Evolutionary conservation across 768 basidiomycete genomes (phyloP).

Genomic region (Mycena vulgaris): DNA sequence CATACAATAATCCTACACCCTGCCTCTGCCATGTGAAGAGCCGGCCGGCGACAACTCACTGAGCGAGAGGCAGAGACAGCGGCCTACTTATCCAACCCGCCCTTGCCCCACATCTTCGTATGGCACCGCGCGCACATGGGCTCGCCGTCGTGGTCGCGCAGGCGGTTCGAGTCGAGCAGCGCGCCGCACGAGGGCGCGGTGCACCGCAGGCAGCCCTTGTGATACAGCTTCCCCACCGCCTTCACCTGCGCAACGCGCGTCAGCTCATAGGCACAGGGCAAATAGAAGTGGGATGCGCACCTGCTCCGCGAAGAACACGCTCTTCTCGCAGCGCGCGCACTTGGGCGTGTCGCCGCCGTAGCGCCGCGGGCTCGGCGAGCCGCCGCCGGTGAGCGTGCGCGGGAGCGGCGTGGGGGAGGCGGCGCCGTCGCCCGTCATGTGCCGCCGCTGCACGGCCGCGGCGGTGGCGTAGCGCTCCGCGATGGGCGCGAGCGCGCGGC

Average conservation of each 20-base stretch:
- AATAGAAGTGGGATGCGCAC: background rate
- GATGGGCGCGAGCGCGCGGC: constrained; percentile 28
- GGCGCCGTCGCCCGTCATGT: constrained; percentile 41
- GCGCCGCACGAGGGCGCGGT: constrained; percentile 80
- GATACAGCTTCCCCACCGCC: constrained; percentile 86
- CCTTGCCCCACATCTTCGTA: constrained; percentile 63
- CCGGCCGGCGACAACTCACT: too few relatives aligned
- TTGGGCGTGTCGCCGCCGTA: constrained; percentile 73
- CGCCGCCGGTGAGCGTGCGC: constrained; percentile 52
- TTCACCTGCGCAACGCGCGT: constrained; percentile 70
- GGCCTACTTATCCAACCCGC: constrained; percentile 38
- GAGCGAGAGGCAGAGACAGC: too few relatives aligned
- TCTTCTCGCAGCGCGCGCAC: constrained; percentile 81
- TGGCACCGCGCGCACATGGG: constrained; percentile 84
- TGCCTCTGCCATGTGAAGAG: too few relatives aligned
- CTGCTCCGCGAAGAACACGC: constrained; percentile 69
- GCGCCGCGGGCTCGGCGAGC: constrained; percentile 58
- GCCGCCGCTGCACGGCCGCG: constrained; percentile 36
- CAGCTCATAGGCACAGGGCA: background rate
- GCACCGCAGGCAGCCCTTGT: constrained; percentile 85
- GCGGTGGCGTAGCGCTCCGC: constrained; percentile 37
- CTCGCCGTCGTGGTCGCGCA: constrained; percentile 84
- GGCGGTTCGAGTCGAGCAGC: constrained; percentile 76
- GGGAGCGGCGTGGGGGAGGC: constrained; percentile 34
- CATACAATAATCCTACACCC: too few relatives aligned